Base-by-base conservation (phyloP, 2,329 filamentous ascomycete species). In the Fusarium verrucosum region DNA sequence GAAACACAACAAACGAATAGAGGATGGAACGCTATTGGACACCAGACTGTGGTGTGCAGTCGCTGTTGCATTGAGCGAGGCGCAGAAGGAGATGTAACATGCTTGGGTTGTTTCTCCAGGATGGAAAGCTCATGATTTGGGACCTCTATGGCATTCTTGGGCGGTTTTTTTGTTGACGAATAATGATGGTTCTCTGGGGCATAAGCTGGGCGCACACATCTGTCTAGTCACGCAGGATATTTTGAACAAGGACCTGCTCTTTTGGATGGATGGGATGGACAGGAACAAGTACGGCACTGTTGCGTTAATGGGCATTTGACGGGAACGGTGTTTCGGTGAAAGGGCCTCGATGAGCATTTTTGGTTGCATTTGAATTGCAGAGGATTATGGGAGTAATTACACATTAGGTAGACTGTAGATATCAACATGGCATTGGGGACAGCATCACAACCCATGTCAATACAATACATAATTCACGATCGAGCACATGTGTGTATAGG, bases 1-100 rank as follows among this genome's bases (percentile, higher is more conserved):
- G 6, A 55, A 46, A 40, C 43, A 50, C 47, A 65, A 57, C 26
- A 63, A 68, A 32, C 19, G 19, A 55, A 46, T 25, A 69, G 72
- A 47, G 76, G 76, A n/a, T 82, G 80, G 78, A 70, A 73, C 0
- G 75, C 73, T 1, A 73, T 71, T 26, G 81, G 81, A 9, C 85
- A 87, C 64, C 77, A 79, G 10, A 76, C 80, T 30, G 82, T 85
- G 66, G 79, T 91, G 4, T 92, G 89, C 72, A 90, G 88, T 70
- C 81, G 83, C 17, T 92, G 89, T 75, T 91, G 88, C 72, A 82
- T 90, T 4, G 89, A 92, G 72, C 81, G 80, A 22, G 88, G 88
- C 0, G 70, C 77, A 19, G 84, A 90, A 50, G 89, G 89, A 23
- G 87, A 91, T 43, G 83, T 90, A 7, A 83, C 87, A 57, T 92